Evolutionary conservation across 164 flowering plant genomes (phyloP).

Genomic region (Chimonanthus praecox): DNA sequence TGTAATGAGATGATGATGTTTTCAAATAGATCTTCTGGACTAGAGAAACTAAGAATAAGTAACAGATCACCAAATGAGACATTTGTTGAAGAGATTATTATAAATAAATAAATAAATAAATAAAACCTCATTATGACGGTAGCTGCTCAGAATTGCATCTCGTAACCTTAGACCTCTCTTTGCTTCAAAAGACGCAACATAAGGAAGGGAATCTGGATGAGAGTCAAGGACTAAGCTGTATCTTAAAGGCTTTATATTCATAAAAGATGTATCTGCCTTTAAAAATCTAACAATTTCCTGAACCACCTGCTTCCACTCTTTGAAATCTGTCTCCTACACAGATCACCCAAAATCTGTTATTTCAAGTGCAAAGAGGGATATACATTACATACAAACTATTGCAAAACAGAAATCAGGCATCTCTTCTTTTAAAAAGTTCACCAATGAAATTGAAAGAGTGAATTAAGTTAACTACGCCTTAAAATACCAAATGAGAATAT

Average conservation of each 20-base stretch:
- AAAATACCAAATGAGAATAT: no score
- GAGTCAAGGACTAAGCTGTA: conserved; percentile 72
- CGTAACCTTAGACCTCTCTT: conserved; percentile 50
- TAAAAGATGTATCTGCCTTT: conserved; percentile 74
- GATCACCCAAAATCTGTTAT: not conserved
- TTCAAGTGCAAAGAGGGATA: not conserved
- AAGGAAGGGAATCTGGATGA: conserved; percentile 50
- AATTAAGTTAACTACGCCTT: no score
- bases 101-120: no score
- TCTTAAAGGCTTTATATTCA: conserved; percentile 85
- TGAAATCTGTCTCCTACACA: conserved; percentile 72
- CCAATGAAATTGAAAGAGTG: no score
- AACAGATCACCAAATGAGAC: no score
- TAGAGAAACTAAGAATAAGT: no score
- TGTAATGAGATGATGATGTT: not conserved
- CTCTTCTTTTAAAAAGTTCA: no score
- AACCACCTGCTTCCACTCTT: conserved; percentile 86
- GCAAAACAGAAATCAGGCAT: not conserved
- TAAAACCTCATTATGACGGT: conserved; percentile 74
- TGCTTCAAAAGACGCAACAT: conserved; percentile 24
- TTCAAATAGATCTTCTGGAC: no score
- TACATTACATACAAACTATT: no score
- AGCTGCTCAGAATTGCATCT: conserved; percentile 81
- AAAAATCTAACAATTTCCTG: conserved; percentile 78
- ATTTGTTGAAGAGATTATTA: no score